A percentile compares a stretch with the other conserved stretches of the same genome.
These are phyloP conservation scores for Nidularia sp. DNA, from an alignment of 768 basidiomycete genomes.

Conservation along the genomic window DNA sequence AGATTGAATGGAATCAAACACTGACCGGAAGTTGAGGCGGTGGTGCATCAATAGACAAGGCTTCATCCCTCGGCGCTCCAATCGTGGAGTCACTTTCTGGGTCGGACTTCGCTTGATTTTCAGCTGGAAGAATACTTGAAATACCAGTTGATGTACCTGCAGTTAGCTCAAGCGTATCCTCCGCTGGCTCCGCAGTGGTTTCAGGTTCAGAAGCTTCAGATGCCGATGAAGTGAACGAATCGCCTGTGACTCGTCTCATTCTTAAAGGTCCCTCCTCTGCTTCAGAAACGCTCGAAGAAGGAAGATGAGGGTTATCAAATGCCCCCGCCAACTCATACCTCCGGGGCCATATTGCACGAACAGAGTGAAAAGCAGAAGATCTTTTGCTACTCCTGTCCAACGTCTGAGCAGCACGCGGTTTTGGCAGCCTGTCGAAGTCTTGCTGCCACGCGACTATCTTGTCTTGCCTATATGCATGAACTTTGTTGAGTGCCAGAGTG, in stretches of 20 bases:
- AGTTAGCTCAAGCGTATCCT: neutral
- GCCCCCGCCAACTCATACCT: conserved; percentile 50
- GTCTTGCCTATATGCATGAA: conserved; percentile 85
- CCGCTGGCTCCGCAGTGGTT: conserved; percentile 17
- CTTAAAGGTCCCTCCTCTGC: conserved; percentile 58
- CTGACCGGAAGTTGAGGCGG: conserved; percentile 20
- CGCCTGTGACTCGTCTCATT: conserved; percentile 44
- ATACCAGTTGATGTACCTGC: conserved; percentile 1
- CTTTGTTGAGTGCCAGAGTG: conserved; percentile 82
- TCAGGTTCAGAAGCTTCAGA: conserved; percentile 72
- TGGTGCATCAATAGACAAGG: conserved; percentile 2
- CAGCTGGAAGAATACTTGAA: conserved; percentile 1
- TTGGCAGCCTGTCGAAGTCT: conserved; percentile 84
- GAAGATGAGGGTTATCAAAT: conserved; percentile 49
- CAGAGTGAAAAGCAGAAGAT: conserved; percentile 62
- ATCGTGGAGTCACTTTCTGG: conserved; percentile 85
- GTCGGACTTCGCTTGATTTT: conserved; percentile 41
- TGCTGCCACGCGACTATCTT: conserved; percentile 96
- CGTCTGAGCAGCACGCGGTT: conserved; percentile 51
- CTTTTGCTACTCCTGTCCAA: conserved; percentile 49
- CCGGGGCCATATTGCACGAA: conserved; percentile 70
- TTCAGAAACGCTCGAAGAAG: conserved; percentile 70
- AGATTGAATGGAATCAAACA: neutral
- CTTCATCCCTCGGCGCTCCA: conserved; percentile 44
- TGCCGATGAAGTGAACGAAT: conserved; percentile 63